Evolutionary conservation across 208 protist genomes (phyloP), one percentile per base, ranked within the genome.

Genomic region (Crithidia bombi): DNA sequence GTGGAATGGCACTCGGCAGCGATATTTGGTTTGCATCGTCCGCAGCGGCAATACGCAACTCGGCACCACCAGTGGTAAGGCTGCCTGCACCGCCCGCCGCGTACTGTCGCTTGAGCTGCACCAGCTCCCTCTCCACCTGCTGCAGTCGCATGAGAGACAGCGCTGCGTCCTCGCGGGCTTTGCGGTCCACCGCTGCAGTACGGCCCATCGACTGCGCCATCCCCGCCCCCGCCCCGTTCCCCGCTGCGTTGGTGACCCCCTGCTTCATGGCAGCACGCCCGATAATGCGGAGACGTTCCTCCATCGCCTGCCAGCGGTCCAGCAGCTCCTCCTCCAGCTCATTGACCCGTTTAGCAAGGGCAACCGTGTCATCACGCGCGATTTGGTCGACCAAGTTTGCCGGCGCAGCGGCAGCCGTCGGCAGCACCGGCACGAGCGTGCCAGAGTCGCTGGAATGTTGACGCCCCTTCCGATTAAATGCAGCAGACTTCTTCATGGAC

Each of bases 281-380:
- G 50, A 96, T 87, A 33, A 96, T 90, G 51, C 91, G 86, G 14
- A 96, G 75, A 0, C 91, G 91, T 65, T 96, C 91, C 72, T 96
- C 91, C 50, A 94, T 69, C 12, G 84, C 75, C 75, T 91, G 82
- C 82, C 84, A 93, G 36, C 91, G 83, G 43, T 83, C 81, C 36
- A 76, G 72, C 58, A 87, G 69, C 50, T 93, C 87, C 41, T 91
- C 82, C 64, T 96, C 87, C 12, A 96, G 70, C n/a, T 96, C 91
- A 21, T 72, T 74, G 17, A 93, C 65, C 25, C 81, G 75, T 17
- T 94, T 82, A 12, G 71, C 26, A 21, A 90, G 77, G 2, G 70
- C 69, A 4, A 63, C 65, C 32, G 79, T 76, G 14, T 94, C 88
- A 21, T 92, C 88, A 9, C 86, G 80, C 12, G 75, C 84, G 21